Evolutionary conservation across 768 basidiomycete genomes (phyloP).

Genomic region (Mycena vulgaris): DNA sequence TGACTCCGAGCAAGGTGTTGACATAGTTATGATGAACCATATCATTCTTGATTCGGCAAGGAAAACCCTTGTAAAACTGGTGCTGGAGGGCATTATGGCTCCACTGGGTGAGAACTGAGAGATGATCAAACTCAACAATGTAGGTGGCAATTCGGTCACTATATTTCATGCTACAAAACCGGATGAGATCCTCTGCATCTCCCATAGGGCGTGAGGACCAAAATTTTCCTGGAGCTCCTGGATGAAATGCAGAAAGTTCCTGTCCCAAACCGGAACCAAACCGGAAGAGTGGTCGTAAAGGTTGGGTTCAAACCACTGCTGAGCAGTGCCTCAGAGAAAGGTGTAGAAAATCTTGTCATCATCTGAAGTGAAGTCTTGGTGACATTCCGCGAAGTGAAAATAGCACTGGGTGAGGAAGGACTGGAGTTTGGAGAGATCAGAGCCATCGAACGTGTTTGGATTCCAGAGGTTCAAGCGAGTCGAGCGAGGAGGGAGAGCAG

Average conservation of each 20-base stretch:
- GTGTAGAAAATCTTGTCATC: background rate
- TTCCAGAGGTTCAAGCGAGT: background rate
- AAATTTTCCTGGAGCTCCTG: background rate
- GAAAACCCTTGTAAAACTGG: conserved; percentile 32
- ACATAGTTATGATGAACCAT: conserved; percentile 24
- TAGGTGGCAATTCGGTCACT: conserved; percentile 21
- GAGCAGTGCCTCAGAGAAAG: background rate
- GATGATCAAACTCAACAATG: conserved; percentile 29
- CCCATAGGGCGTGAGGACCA: conserved; percentile 1
- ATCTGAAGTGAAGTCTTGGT: background rate
- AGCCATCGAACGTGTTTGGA: conserved; percentile 5
- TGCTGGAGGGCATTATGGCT: conserved; percentile 31
- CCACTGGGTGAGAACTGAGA: conserved; percentile 24
- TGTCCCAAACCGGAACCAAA: conserved; percentile 3
- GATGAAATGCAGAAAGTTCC: background rate
- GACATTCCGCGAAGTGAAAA: conserved; percentile 11
- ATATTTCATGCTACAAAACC: background rate
- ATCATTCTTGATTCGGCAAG: conserved; percentile 29
- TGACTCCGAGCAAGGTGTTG: background rate
- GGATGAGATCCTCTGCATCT: conserved; percentile 1
- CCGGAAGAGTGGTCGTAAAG: too few relatives aligned
- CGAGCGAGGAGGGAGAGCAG: conserved; percentile 1
- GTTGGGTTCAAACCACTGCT: conserved; percentile 9
- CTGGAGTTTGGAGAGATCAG: background rate
- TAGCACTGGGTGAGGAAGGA: conserved; percentile 7